Evolutionary conservation across 2,329 filamentous ascomycete genomes (phyloP).

Genomic region (Colletotrichum orchidophilum): DNA sequence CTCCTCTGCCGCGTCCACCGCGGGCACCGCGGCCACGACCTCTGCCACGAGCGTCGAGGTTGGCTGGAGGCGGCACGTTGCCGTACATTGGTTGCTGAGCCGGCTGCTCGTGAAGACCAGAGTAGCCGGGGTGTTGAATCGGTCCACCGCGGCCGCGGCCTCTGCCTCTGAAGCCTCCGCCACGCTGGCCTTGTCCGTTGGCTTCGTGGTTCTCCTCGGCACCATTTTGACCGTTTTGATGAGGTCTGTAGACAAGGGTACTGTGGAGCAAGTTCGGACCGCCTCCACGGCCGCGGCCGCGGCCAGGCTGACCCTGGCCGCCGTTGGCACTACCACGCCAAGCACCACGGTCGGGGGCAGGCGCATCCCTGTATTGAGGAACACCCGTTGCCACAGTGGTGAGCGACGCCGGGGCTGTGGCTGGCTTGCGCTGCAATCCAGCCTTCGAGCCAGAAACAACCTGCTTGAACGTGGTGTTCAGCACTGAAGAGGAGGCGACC

Average conservation of each 20-base stretch:
- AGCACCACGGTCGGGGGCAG: conserved; percentile 60
- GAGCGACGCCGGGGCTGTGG: conserved; percentile 57
- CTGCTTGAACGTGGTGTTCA: conserved; percentile 88
- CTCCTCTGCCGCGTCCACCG: conserved; percentile 42
- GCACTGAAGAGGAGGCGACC: conserved; percentile 84
- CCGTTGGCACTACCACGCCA: conserved; percentile 66
- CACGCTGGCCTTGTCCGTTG: conserved; percentile 39
- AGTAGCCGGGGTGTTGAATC: conserved; percentile 22
- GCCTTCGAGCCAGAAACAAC: conserved; percentile 75
- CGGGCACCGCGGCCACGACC: conserved; percentile 48
- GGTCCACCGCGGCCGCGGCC: conserved; percentile 32
- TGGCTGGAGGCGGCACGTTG: conserved; percentile 69
- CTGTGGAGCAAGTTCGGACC: conserved; percentile 59
- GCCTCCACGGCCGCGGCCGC: conserved; percentile 44
- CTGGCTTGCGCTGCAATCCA: conserved; percentile 61
- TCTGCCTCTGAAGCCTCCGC: conserved; percentile 34
- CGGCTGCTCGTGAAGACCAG: conserved; percentile 33
- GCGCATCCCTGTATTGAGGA: conserved; percentile 69
- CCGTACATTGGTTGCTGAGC: conserved; percentile 51
- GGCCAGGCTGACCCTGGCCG: conserved; percentile 46
- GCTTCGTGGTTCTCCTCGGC: conserved; percentile 39
- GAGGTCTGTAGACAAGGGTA: conserved; percentile 61
- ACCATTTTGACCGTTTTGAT: conserved; percentile 44
- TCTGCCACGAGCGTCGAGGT: conserved; percentile 57
- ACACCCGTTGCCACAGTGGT: conserved; percentile 65